A percentile compares a stretch with the other conserved stretches of the same genome.
Evolutionary conservation across 1,284 basidiomycete species (phyloP).

Genomic region (Rhodofomes roseus): DNA sequence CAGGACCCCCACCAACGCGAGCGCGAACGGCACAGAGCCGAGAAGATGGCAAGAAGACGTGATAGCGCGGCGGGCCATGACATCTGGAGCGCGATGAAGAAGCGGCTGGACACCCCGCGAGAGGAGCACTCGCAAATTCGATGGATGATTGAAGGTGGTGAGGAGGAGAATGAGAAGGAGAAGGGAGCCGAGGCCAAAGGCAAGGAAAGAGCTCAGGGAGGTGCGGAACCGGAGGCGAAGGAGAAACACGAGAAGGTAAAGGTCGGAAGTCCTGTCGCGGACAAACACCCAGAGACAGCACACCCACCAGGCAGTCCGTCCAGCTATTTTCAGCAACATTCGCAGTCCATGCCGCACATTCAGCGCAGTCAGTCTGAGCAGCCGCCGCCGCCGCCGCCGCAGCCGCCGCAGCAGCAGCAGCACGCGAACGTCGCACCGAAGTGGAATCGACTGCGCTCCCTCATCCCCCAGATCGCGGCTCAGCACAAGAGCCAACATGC

Average conservation of each 20-base stretch:
- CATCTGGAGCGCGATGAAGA: slow-evolving; percentile 47
- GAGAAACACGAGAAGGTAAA: background rate
- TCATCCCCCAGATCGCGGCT: slow-evolving; percentile 55
- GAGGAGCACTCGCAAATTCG: slow-evolving; percentile 32
- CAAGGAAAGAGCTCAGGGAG: slow-evolving; percentile 8
- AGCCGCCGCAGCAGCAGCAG: no score
- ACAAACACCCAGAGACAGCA: background rate
- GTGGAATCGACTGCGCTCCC: slow-evolving; percentile 61
- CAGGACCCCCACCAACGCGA: slow-evolving; percentile 34
- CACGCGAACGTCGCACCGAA: slow-evolving; percentile 28
- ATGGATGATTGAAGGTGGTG: background rate
- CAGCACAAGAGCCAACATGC: slow-evolving; percentile 25
- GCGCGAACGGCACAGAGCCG: slow-evolving; percentile 38
- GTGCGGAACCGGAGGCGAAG: background rate
- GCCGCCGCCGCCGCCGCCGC: no score
- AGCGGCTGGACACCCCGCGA: slow-evolving; percentile 54
- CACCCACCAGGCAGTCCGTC: background rate
- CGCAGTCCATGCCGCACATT: slow-evolving; percentile 45
- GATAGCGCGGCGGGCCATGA: slow-evolving; percentile 45
- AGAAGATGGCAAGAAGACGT: slow-evolving; percentile 54
- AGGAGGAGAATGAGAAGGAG: background rate
- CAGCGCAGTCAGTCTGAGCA: slow-evolving; percentile 11
- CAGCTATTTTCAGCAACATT: slow-evolving; percentile 19
- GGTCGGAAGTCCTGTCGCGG: background rate
- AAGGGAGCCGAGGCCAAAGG: background rate